Evolutionary conservation across 2,329 filamentous ascomycete species (phyloP).

Genomic region (Tolypocladium ophioglossoides): DNA sequence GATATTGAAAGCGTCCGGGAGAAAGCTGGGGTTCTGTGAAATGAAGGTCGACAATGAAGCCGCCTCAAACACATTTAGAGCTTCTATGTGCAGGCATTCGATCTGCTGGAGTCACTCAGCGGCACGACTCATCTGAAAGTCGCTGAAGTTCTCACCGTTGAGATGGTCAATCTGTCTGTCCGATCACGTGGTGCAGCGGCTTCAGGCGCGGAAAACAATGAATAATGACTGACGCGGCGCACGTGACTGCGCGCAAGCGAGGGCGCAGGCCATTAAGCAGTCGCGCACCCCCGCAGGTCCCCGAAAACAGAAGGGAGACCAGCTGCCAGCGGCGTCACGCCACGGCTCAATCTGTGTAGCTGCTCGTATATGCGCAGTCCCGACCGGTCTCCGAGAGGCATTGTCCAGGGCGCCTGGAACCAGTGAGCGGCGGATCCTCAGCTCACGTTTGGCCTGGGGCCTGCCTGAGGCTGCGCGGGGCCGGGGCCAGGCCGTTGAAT

Average conservation of each 20-base stretch:
- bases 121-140: not conserved
- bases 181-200: not conserved
- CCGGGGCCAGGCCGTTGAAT: too few relatives aligned
- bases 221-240: conserved; percentile 5
- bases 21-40: not conserved
- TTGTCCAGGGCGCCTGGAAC: not conserved
- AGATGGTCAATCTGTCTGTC: not conserved
- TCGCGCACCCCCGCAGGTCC: conserved; percentile 1
- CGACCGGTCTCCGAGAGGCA: not conserved
- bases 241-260: conserved; percentile 12
- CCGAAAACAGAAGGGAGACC: too few relatives aligned
- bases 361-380: not conserved
- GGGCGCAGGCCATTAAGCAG: not conserved
- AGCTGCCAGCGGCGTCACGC: not conserved
- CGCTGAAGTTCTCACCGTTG: not conserved
- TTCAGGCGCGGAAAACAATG: not conserved
- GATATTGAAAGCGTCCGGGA: not conserved
- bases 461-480: conserved; percentile 7
- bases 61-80: not conserved
- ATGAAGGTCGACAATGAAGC: not conserved
- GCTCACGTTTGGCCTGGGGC: not conserved
- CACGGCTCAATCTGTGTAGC: too few relatives aligned
- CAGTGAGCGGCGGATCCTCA: not conserved
- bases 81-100: not conserved
- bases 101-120: not conserved